Conservation (phyloP, 176 grass and related monocot species). For the maize (Zea mays) region Zm-B73-REFERENCE-NAM-5.0 NC_050102.1:179422001-179422500, state of each 20-base stretch:
- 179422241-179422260: slow-evolving; percentile 67
- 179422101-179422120: slow-evolving; percentile 52
- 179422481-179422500: too few relatives aligned
- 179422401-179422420: neutral
- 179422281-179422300: slow-evolving; percentile 8
- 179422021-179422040: slow-evolving; percentile 69
- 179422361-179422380: slow-evolving; percentile 21
- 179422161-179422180: slow-evolving; percentile 88
- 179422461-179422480: too few relatives aligned
- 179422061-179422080: neutral
- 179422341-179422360: neutral
- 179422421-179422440: slow-evolving; percentile 1
- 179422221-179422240: slow-evolving; percentile 85
- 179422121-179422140: slow-evolving; percentile 70
- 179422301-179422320: slow-evolving; percentile 27
- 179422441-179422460: too few relatives aligned
- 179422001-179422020: slow-evolving; percentile 57
- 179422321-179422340: slow-evolving; percentile 10
- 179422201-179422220: slow-evolving; percentile 81
- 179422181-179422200: slow-evolving; percentile 93
- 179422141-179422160: slow-evolving; percentile 96
- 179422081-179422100: slow-evolving; percentile 17
- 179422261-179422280: slow-evolving; percentile 22
- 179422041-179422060: slow-evolving; percentile 43
- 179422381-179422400: neutral